Evolutionary conservation across 768 basidiomycete genomes (phyloP).

Genomic region (Boletus rubescentipes): DNA sequence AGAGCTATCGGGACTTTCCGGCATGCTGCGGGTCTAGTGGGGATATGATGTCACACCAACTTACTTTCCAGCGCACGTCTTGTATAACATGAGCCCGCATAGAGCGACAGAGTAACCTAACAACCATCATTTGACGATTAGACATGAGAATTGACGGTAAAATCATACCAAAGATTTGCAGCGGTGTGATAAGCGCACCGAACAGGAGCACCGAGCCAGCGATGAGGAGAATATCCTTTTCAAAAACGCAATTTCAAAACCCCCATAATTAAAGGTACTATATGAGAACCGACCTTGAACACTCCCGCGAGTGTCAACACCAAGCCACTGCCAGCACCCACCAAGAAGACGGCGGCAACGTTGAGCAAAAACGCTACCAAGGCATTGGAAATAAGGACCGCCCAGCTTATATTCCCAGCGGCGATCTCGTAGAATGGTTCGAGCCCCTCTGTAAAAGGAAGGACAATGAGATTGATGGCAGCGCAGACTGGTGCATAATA

Average conservation of each 20-base stretch:
- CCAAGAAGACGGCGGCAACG: conserved; percentile 92
- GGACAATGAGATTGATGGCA: conserved; percentile 74
- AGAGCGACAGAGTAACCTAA: conserved; percentile 87
- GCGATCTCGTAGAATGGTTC: conserved; percentile 77
- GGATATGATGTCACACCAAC: background rate
- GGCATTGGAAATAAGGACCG: conserved; percentile 81
- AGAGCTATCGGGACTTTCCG: background rate
- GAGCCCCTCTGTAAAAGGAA: conserved; percentile 92
- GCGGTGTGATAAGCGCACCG: conserved; percentile 70
- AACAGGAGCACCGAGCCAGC: conserved; percentile 87
- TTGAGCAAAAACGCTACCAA: conserved; percentile 85
- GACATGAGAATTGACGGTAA: background rate
- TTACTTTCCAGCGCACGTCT: conserved; percentile 66
- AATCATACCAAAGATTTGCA: conserved; percentile 77
- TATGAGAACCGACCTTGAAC: conserved; percentile 61
- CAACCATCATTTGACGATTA: background rate
- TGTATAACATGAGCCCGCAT: conserved; percentile 81
- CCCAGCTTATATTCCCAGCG: conserved; percentile 54
- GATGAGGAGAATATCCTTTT: conserved; percentile 88
- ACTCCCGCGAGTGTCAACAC: conserved; percentile 93
- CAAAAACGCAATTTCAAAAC: conserved; percentile 28
- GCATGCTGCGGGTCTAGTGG: background rate
- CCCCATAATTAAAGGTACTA: background rate
- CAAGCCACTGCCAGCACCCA: conserved; percentile 83
- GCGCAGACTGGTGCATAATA: conserved; percentile 98